Conservation (phyloP, 1,284 basidiomycete genomes). For the Cutaneotrichosporon sp. region DNA sequence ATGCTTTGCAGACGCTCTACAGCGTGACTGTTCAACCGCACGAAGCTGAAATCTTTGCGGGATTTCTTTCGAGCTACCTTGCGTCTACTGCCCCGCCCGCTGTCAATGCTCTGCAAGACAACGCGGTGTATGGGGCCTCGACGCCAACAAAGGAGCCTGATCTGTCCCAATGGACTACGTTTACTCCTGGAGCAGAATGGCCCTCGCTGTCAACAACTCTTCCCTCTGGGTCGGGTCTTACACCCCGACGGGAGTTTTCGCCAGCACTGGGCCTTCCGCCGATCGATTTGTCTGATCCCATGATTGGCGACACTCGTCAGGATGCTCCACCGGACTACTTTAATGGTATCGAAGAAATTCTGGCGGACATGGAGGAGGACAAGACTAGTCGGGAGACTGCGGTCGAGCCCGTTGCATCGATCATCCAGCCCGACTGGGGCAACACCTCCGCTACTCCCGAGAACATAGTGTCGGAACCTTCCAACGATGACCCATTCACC, state of each 20-base stretch:
- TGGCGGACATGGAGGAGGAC: constrained; percentile 38
- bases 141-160: constrained; percentile 40
- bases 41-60: constrained; percentile 39
- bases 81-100: constrained; percentile 3
- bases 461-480: too few relatives aligned
- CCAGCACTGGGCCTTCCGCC: constrained; percentile 15
- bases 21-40: constrained; percentile 36
- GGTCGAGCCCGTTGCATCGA: background rate
- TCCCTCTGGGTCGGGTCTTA: constrained; percentile 16
- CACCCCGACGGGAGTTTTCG: constrained; percentile 16
- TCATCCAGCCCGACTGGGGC: background rate
- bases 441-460: background rate
- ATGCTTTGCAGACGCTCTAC: constrained; percentile 37
- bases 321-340: constrained; percentile 7
- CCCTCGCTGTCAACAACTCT: constrained; percentile 17
- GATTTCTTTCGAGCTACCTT: constrained; percentile 30
- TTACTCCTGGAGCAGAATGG: constrained; percentile 39
- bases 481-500: too few relatives aligned
- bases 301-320: constrained; percentile 5
- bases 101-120: constrained; percentile 9
- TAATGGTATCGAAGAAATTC: constrained; percentile 34
- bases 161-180: constrained; percentile 37
- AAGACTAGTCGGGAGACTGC: constrained; percentile 22
- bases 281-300: constrained; percentile 11
- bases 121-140: constrained; percentile 28